Conservation (phyloP, 768 basidiomycete genomes). For the Rubroboletus pulcherrimus region DNA sequence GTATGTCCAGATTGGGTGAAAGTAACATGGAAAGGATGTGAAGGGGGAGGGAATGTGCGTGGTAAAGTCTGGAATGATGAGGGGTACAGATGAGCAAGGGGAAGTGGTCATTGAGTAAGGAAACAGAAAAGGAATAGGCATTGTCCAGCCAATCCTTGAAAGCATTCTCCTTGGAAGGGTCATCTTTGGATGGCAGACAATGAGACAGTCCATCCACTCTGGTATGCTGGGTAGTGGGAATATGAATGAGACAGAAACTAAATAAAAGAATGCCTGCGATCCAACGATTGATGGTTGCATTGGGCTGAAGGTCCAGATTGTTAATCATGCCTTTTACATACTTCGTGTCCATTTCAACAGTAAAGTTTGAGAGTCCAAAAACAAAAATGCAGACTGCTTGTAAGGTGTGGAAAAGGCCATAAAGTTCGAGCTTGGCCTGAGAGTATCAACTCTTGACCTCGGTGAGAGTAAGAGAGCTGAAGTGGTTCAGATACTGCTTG, state of each 20-base stretch:
- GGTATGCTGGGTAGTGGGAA: accelerated
- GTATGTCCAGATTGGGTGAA: no score
- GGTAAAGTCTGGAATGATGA: no score
- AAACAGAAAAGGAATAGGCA: no score
- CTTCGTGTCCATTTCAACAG: neutral
- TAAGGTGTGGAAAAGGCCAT: neutral
- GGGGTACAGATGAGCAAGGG: no score
- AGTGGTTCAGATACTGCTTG: no score
- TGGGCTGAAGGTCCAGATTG: neutral
- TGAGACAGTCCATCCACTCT: neutral
- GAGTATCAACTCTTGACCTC: no score
- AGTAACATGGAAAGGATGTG: no score
- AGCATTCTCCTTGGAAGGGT: no score
- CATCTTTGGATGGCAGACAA: accelerated
- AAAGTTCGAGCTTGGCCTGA: neutral
- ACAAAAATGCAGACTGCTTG: neutral
- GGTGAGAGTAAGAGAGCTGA: no score
- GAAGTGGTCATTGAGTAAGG: no score
- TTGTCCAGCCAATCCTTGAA: no score
- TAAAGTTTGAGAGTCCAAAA: neutral
- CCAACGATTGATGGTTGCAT: neutral
- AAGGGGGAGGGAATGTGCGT: no score
- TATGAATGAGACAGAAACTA: neutral
- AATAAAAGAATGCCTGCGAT: neutral
- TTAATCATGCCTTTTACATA: neutral